Evolutionary conservation across 305 asterid species (phyloP).

Genomic region (Fraxinus dipetala): DNA sequence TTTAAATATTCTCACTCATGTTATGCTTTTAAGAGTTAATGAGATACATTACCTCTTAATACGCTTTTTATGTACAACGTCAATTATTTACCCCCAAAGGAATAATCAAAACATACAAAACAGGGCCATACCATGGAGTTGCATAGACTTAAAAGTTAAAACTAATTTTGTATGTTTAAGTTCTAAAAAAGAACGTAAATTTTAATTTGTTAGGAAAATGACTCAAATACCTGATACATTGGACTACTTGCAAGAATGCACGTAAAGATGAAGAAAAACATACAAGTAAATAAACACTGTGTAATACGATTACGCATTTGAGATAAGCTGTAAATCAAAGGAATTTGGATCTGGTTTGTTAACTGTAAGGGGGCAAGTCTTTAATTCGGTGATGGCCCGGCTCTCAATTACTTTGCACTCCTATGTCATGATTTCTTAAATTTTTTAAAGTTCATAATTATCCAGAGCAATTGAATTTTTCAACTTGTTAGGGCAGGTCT

Average conservation of each 20-base stretch:
- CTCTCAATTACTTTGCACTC: background rate
- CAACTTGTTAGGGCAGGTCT: conserved; percentile 43
- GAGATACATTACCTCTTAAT: background rate
- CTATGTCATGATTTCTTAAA: conserved; percentile 1
- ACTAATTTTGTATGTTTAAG: background rate
- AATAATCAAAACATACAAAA: background rate
- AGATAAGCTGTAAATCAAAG: background rate
- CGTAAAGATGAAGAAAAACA: background rate
- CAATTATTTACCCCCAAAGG: background rate
- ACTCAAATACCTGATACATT: background rate
- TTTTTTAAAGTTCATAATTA: background rate
- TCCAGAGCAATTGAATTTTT: background rate
- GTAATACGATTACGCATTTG: background rate
- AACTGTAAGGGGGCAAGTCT: background rate
- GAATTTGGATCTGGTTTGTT: background rate
- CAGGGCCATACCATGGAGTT: background rate
- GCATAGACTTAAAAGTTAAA: background rate
- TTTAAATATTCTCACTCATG: background rate
- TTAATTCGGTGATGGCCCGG: background rate
- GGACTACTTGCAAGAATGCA: background rate
- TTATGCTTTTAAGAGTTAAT: background rate
- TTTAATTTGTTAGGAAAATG: background rate
- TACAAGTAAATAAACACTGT: background rate
- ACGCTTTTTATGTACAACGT: background rate
- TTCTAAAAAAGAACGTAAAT: background rate